Conservation (phyloP, 2,329 filamentous ascomycete species). For the Rhynchosporium secalis region DNA sequence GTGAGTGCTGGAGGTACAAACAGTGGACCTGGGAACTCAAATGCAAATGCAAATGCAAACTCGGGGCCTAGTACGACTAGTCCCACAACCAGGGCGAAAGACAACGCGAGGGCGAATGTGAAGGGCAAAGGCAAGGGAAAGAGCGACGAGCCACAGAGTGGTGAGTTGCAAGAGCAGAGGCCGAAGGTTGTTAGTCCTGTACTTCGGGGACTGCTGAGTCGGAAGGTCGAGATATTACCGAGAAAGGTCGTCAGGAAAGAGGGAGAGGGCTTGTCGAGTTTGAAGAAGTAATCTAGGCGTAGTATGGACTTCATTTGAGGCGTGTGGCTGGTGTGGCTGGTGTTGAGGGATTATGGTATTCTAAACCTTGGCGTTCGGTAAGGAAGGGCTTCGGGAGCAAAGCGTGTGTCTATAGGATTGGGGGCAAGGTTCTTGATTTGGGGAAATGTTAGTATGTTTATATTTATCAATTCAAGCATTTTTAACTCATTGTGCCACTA, state of each 20-base stretch:
- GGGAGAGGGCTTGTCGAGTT: slow-evolving; percentile 35
- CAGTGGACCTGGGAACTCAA: slow-evolving; percentile 22
- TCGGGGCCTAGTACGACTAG: slow-evolving; percentile 5
- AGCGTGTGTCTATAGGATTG: neutral
- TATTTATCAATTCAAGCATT: too few relatives aligned
- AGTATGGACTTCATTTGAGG: neutral
- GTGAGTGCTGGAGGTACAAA: slow-evolving; percentile 34
- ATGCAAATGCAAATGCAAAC: slow-evolving; percentile 2
- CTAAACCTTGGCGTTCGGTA: neutral
- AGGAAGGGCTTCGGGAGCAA: neutral
- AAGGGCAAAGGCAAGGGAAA: slow-evolving; percentile 27
- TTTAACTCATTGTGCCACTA: too few relatives aligned
- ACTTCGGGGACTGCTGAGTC: slow-evolving; percentile 59
- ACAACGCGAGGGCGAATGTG: slow-evolving; percentile 6
- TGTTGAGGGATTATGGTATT: too few relatives aligned
- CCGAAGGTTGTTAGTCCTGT: slow-evolving; percentile 62
- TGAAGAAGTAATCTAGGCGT: slow-evolving; percentile 12
- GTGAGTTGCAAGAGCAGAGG: slow-evolving; percentile 34
- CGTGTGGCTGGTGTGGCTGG: neutral
- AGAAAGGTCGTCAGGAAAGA: slow-evolving; percentile 39
- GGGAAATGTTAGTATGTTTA: too few relatives aligned
- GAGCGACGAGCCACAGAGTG: slow-evolving; percentile 22
- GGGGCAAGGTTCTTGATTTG: too few relatives aligned
- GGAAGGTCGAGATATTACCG: slow-evolving; percentile 49
- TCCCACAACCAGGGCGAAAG: slow-evolving; percentile 36